phyloP scores from a whole-genome alignment of 192 early-diverging fungal species.

The Coemansia sp. region DNA sequence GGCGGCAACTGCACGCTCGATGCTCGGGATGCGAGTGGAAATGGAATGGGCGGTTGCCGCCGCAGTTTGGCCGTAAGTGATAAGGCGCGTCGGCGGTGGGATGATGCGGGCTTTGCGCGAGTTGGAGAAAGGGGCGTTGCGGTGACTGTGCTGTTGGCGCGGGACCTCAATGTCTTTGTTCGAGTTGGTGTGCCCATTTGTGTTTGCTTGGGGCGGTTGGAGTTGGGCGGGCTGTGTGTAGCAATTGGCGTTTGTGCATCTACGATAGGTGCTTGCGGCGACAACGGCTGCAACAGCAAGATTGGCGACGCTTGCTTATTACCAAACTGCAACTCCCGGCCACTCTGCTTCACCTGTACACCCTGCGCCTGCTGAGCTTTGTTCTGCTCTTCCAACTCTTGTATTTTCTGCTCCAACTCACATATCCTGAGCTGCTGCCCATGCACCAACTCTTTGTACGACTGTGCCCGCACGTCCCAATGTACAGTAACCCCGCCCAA shows the following conservation, averaged over 20 bases:
- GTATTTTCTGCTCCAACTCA: constrained; percentile 22
- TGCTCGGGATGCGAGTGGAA: constrained; percentile 18
- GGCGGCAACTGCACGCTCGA: constrained; percentile 22
- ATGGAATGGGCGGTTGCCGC: constrained; percentile 38
- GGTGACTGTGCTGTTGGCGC: not conserved
- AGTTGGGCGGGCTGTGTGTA: not conserved
- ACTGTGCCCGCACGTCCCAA: constrained; percentile 26
- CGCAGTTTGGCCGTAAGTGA: constrained; percentile 44
- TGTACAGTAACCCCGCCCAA: constrained; percentile 22
- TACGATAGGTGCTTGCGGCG: not conserved
- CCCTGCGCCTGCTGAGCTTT: not conserved
- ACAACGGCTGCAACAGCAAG: constrained; percentile 1
- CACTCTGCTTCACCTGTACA: not conserved
- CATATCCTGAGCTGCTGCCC: constrained; percentile 31
- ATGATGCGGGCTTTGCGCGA: not conserved
- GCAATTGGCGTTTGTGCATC: not conserved
- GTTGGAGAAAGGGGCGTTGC: not conserved
- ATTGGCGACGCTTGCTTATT: not conserved
- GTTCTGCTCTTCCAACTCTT: not conserved
- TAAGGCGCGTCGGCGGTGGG: constrained; percentile 23
- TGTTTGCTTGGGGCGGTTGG: not conserved
- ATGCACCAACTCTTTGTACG: constrained; percentile 19
- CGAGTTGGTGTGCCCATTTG: not conserved
- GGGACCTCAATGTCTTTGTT: not conserved
- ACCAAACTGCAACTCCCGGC: not conserved